Base-by-base conservation (phyloP, 1,284 basidiomycete genomes). In the Wolfiporia cocos region DNA sequence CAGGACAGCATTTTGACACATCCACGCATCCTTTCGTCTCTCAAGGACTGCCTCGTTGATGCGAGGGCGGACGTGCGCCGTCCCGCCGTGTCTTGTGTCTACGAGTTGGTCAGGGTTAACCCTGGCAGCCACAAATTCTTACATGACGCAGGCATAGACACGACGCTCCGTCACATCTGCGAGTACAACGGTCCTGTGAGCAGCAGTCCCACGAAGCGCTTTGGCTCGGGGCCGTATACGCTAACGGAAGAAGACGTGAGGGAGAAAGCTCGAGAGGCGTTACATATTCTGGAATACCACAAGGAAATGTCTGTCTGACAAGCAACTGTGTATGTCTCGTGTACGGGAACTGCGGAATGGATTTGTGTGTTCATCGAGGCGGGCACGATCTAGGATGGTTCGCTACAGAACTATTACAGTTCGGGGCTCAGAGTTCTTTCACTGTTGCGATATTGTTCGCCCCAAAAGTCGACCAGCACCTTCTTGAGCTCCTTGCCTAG, bases 401-500 rank as follows among this genome's bases (percentile, higher is more conserved):
- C n/a, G n/a, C n/a, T n/a, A n/a, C 17, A 30, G 5, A 30, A 6
- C 7, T 15, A 14, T 38, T 17, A 70, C n/a, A 73, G 46, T 21
- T 62, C 65, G 2, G 71, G 68, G 45, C 78, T 79, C 5, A 5
- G 63, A 62, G 30, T 22, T 33, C 47, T 33, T 43, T 67, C 69
- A 19, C 28, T 53, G 48, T 14, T 41, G 42, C 23, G 28, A 32
- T 36, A 31, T n/a, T n/a, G n/a, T n/a, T n/a, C n/a, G n/a, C n/a
- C 46, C 73, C 76, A 76, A 42, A 60, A 61, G 43, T 66, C 56
- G 17, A 75, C 48, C 34, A 78, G 46, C 0, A 73, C 69, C 34
- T 69, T 67, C 0, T 77, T 74, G 0, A 86, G 57, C 11, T 73
- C 69, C 52, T 70, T 78, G 2, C 81, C 83, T 2, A 86, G 63